These are phyloP conservation scores for Meyerozyma carpophila DNA, from an alignment of 1,139 yeast species.

Conservation along the genomic window DNA sequence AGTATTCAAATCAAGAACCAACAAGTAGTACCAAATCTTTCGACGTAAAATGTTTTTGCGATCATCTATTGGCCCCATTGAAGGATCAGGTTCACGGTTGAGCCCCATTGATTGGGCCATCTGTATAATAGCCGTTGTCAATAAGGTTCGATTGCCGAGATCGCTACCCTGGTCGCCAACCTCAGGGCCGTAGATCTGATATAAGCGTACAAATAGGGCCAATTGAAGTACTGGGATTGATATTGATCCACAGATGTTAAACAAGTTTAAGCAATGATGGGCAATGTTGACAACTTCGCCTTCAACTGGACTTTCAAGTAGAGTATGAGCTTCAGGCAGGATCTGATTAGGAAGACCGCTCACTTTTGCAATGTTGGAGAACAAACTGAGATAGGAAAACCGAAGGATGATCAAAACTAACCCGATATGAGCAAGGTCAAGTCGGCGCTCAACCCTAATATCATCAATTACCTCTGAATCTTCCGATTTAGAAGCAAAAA, in stretches of 20 bases:
- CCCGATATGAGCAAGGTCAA: conserved; percentile 22
- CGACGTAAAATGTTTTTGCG: conserved; percentile 8
- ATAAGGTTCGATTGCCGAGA: conserved; percentile 9
- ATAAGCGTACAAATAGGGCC: conserved; percentile 8
- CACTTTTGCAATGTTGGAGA: conserved; percentile 11
- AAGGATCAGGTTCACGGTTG: conserved; percentile 12
- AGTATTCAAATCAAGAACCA: conserved; percentile 6
- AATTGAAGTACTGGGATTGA: conserved; percentile 15
- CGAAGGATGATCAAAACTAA: conserved; percentile 18
- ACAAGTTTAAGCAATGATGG: conserved; percentile 21
- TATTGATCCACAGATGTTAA: conserved; percentile 23
- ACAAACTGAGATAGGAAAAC: conserved; percentile 18
- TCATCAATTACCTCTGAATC: conserved; percentile 10
- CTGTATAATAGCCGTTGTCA: conserved; percentile 8
- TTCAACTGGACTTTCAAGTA: conserved; percentile 26
- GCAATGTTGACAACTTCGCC: conserved; percentile 24
- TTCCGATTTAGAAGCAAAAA: conserved; percentile 13
- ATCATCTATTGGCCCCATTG: conserved; percentile 4
- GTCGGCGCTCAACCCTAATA: conserved; percentile 13
- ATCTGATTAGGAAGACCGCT: conserved; percentile 6
- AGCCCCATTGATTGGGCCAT: conserved; percentile 12
- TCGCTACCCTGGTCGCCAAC: conserved; percentile 11
- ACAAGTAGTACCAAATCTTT: conserved; percentile 10
- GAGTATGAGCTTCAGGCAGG: conserved; percentile 11
- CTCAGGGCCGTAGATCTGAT: conserved; percentile 11